These are phyloP conservation scores for Lichtheimia ornata DNA, from an alignment of 371 early-diverging fungal species.

Conservation along the genomic window DNA sequence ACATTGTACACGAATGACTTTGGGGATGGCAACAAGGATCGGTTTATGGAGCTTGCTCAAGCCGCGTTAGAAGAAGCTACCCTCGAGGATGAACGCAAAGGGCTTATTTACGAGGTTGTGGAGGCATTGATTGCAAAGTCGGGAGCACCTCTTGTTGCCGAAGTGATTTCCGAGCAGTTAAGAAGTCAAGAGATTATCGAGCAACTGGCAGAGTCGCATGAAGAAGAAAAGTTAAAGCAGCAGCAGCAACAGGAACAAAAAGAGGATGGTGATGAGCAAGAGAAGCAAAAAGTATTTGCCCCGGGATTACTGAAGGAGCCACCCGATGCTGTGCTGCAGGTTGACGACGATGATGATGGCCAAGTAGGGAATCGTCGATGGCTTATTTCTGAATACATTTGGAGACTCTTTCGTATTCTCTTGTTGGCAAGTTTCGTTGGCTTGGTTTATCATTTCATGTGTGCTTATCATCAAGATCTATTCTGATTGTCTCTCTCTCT, in stretches of 20 bases:
- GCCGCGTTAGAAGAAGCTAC: slow-evolving; percentile 50
- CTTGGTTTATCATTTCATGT: slow-evolving; percentile 36
- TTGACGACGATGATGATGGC: slow-evolving; percentile 3
- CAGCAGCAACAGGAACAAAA: slow-evolving; percentile 7
- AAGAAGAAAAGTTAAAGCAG: slow-evolving; percentile 21
- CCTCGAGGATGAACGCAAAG: slow-evolving; percentile 45
- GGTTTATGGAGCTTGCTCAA: slow-evolving; percentile 49
- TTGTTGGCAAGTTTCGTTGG: slow-evolving; percentile 41
- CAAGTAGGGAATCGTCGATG: slow-evolving; percentile 10
- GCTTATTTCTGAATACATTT: slow-evolving; percentile 39
- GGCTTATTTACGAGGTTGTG: slow-evolving; percentile 46
- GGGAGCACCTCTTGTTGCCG: slow-evolving; percentile 45
- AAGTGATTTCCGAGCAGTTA: slow-evolving; percentile 44
- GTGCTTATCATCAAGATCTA: slow-evolving; percentile 19
- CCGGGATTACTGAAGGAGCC: slow-evolving; percentile 21
- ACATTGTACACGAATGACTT: slow-evolving; percentile 9
- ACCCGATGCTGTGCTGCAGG: slow-evolving; percentile 7
- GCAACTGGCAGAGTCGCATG: slow-evolving; percentile 31
- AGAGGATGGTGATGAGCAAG: slow-evolving; percentile 7
- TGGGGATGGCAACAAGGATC: slow-evolving; percentile 34
- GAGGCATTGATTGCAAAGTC: slow-evolving; percentile 43
- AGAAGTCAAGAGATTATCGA: slow-evolving; percentile 50
- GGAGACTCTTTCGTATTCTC: slow-evolving; percentile 42
- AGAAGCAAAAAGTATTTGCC: slow-evolving; percentile 16
- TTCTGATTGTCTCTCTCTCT: slow-evolving; percentile 7